Percentiles rank a stretch among this genome's conserved stretches.
phyloP scores from a whole-genome alignment of 1,284 basidiomycete species.

The Ustilago tritici region DNA sequence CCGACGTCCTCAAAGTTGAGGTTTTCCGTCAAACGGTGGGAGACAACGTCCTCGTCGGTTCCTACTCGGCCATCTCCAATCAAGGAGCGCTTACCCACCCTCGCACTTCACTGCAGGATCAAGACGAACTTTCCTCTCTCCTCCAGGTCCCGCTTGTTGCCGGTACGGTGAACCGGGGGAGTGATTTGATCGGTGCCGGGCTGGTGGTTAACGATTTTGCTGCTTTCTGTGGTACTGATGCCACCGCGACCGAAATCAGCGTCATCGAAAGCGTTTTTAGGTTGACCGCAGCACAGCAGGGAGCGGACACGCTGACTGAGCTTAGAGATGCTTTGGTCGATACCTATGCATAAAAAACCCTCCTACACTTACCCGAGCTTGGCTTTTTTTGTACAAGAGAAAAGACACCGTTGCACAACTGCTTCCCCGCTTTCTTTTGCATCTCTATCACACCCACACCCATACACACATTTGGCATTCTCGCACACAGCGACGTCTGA shows the following conservation, averaged over 20 bases:
- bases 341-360: slow-evolving; percentile 58
- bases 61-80: slow-evolving; percentile 93
- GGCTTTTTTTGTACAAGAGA: not conserved
- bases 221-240: slow-evolving; percentile 77
- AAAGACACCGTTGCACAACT: too few species aligned
- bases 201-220: slow-evolving; percentile 99
- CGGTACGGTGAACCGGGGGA: slow-evolving; percentile 97
- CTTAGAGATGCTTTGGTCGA: slow-evolving; percentile 68
- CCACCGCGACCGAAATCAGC: slow-evolving; percentile 96
- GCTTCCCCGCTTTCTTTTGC: not conserved
- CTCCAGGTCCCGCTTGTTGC: slow-evolving; percentile 95
- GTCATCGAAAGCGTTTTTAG: slow-evolving; percentile 97
- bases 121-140: slow-evolving; percentile 94
- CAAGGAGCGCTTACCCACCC: slow-evolving; percentile 98
- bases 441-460: too few species aligned
- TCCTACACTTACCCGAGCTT: too few species aligned
- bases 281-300: slow-evolving; percentile 53
- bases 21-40: slow-evolving; percentile 98
- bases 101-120: slow-evolving; percentile 94
- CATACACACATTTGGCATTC: not conserved
- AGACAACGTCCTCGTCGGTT: slow-evolving; percentile 95
- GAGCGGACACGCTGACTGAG: slow-evolving; percentile 62
- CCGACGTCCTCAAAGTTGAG: slow-evolving; percentile 98
- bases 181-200: slow-evolving; percentile 96
- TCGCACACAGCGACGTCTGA: too few species aligned